These are phyloP conservation scores for Thuidium tamariscinum DNA, from an alignment of 225 moss, liverwort and hornwort species.

Conservation along the genomic window DNA sequence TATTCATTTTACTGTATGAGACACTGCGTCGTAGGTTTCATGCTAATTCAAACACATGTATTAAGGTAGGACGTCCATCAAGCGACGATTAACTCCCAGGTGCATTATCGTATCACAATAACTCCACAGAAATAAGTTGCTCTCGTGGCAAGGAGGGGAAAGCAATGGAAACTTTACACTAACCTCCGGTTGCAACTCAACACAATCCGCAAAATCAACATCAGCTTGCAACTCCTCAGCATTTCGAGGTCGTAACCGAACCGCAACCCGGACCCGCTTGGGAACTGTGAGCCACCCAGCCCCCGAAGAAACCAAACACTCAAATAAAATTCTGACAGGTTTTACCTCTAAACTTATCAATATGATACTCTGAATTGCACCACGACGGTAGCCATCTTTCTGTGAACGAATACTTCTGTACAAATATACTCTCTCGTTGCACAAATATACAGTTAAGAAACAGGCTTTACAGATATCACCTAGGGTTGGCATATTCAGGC, in stretches of 20 bases:
- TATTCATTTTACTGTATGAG: not conserved
- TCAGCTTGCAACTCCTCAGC: conserved; percentile 75
- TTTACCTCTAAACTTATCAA: not conserved
- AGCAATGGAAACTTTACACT: not conserved
- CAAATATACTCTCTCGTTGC: not conserved
- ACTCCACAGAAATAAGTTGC: not conserved
- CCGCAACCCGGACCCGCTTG: conserved; percentile 83
- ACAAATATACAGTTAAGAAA: not conserved
- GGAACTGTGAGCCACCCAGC: conserved; percentile 31
- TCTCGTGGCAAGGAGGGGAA: not conserved
- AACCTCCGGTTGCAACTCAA: conserved; percentile 94
- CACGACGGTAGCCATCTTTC: not conserved
- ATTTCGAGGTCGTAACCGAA: conserved; percentile 79
- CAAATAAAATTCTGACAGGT: not conserved
- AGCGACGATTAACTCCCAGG: not conserved
- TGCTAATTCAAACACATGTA: not conserved
- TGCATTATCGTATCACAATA: not conserved
- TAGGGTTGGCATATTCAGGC: not conserved
- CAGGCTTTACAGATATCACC: not conserved
- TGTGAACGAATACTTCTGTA: not conserved
- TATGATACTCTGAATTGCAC: not conserved
- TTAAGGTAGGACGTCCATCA: not conserved
- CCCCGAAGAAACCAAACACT: not conserved
- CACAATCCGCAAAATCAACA: conserved; percentile 87
- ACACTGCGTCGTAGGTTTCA: not conserved